A percentile compares a stretch with the other conserved stretches of the same genome.
phyloP scores from a whole-genome alignment of 352 stramenopile genomes.

The Phytophthora pini region DNA sequence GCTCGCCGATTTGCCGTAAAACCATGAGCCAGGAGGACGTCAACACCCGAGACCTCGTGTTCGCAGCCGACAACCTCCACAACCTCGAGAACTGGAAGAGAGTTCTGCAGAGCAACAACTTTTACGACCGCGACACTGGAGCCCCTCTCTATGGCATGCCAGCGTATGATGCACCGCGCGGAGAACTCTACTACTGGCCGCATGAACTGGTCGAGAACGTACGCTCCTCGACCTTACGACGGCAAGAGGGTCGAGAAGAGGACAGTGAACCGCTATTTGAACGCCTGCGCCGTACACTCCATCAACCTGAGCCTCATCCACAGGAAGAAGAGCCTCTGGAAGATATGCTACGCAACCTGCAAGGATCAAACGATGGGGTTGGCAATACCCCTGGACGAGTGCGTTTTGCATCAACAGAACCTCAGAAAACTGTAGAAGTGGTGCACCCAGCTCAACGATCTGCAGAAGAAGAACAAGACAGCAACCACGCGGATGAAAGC shows the following conservation, averaged over 20 bases:
- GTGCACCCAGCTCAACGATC: constrained; percentile 15
- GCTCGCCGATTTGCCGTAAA: constrained; percentile 46
- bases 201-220: constrained; percentile 41
- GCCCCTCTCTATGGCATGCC: constrained; percentile 15
- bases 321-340: constrained; percentile 30
- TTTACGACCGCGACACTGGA: constrained; percentile 28
- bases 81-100: constrained; percentile 41
- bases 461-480: not conserved
- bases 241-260: constrained; percentile 17
- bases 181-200: constrained; percentile 49
- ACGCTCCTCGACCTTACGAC: constrained; percentile 24
- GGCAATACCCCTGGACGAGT: constrained; percentile 3
- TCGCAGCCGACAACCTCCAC: constrained; percentile 46
- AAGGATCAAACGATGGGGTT: constrained; percentile 5
- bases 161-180: constrained; percentile 20
- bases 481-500: not conserved
- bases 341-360: constrained; percentile 32
- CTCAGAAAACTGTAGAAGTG: constrained; percentile 24
- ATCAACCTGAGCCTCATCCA: constrained; percentile 6
- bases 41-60: constrained; percentile 43
- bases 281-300: constrained; percentile 23
- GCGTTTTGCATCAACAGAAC: constrained; percentile 19
- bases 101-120: constrained; percentile 42
- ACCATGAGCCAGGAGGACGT: constrained; percentile 52
- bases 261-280: constrained; percentile 18